phyloP scores from a whole-genome alignment of 2,329 filamentous ascomycete species.

The Dactylonectria macrodidyma region DNA sequence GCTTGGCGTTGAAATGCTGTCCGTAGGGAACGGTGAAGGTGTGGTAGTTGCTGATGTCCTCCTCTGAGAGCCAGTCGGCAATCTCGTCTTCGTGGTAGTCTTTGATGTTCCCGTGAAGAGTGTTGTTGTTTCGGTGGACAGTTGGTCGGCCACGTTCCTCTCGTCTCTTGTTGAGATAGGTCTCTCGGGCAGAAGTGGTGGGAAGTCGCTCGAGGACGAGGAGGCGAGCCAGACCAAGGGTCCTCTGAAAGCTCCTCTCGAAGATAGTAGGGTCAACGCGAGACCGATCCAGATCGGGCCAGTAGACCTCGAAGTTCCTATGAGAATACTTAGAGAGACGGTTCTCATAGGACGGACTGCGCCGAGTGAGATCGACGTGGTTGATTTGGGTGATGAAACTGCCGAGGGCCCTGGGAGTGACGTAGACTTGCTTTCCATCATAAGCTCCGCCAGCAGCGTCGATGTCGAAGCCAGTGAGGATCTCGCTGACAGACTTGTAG shows the following conservation, averaged over 20 bases:
- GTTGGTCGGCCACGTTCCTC: constrained; percentile 79
- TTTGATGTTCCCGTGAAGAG: constrained; percentile 80
- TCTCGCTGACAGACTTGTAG: constrained; percentile 87
- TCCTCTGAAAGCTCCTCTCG: constrained; percentile 83
- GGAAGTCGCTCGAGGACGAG: constrained; percentile 86
- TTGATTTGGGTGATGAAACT: constrained; percentile 89
- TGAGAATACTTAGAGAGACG: constrained; percentile 89
- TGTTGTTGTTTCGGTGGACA: constrained; percentile 56
- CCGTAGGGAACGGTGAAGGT: constrained; percentile 82
- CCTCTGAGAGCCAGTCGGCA: constrained; percentile 84
- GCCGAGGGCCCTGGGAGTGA: constrained; percentile 81
- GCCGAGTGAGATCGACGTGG: constrained; percentile 82
- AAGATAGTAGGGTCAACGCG: constrained; percentile 89
- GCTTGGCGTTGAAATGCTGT: constrained; percentile 71
- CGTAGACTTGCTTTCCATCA: constrained; percentile 85
- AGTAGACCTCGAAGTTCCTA: constrained; percentile 88
- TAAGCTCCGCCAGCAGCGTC: constrained; percentile 88
- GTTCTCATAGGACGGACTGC: constrained; percentile 90
- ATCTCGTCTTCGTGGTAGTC: constrained; percentile 84
- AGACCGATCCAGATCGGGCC: constrained; percentile 81
- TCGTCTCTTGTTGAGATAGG: constrained; percentile 79
- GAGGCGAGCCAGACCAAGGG: constrained; percentile 82
- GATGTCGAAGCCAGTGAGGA: constrained; percentile 90
- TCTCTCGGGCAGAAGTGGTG: constrained; percentile 75
- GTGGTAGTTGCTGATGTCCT: constrained; percentile 85